Evolutionary conservation across 2,329 filamentous ascomycete species (phyloP), one percentile per base, ranked within the genome.

Genomic region (Paracoccidioides brasiliensis): DNA sequence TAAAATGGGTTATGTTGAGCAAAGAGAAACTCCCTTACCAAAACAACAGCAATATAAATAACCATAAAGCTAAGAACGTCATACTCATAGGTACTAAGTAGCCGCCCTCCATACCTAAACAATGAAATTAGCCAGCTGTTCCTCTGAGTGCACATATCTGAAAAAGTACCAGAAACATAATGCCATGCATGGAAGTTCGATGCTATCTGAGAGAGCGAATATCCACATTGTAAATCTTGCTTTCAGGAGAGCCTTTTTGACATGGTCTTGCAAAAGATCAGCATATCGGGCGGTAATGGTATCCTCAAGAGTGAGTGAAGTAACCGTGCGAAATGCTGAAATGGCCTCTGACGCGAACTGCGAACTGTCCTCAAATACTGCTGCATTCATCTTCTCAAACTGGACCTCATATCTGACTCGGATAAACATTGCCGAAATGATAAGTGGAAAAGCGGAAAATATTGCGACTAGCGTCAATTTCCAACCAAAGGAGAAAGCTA

Each of bases 281-380:
- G 79, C 70, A 62, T 89, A 90, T 38, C 83, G 78, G 3, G 75
- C 64, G 44, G 78, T 75, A 57, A 89, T 86, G 12, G 76, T 73
- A 56, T 82, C 76, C 64, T 90, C 86, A 64, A 90, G 79, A 0
- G 83, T 86, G 15, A 90, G 74, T 0, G 84, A 78, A 0, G 83
- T 73, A 4, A 90, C 86, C 0, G 86, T 90, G 8, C 86, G 78
- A 66, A 88, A 87, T 0, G 85, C 85, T 1, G 82, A 78, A 43
- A 90, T 86, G 3, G 85, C 80, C 66, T 90, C 86, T 0, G 84
- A 80, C 0, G 84, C 86, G 61, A 89, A 88, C 62, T 86, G 81
- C 22, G 85, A 86, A 63, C 83, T 88, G 60, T 85, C 80, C 14
- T 79, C 77, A 61, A 88, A 89, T 0, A 88, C 82, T 9, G 76